phyloP scores from a whole-genome alignment of 176 grass and related monocot genomes.

The Stipa capillata region DNA sequence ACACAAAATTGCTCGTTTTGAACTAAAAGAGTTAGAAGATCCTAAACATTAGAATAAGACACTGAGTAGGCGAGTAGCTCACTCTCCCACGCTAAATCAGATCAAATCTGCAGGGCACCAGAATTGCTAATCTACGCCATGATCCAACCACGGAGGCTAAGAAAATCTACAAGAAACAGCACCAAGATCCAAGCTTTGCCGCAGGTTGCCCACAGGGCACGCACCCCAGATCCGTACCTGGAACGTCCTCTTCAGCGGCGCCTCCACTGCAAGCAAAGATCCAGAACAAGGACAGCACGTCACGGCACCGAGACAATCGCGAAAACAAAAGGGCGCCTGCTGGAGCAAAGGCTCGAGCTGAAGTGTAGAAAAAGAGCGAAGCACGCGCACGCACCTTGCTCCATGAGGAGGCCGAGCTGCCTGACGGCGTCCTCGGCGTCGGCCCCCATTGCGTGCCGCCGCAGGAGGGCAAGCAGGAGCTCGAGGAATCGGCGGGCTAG shows the following conservation, averaged over 20 bases:
- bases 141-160: not conserved
- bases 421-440: slow-evolving; percentile 67
- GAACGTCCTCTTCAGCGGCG: slow-evolving; percentile 66
- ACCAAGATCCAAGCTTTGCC: slow-evolving; percentile 41
- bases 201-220: not conserved
- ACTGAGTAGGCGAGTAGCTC: not conserved
- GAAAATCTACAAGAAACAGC: slow-evolving; percentile 1
- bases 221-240: slow-evolving; percentile 54
- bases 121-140: not conserved
- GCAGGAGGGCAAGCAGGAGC: not conserved
- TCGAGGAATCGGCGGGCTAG: not conserved
- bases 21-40: not conserved
- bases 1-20: not conserved
- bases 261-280: slow-evolving; percentile 66
- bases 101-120: slow-evolving; percentile 14
- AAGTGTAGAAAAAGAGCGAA: not conserved
- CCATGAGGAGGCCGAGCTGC: slow-evolving; percentile 74
- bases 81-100: slow-evolving; percentile 3
- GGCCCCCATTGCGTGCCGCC: slow-evolving; percentile 49
- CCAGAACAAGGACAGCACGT: slow-evolving; percentile 4
- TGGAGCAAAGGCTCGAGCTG: not conserved
- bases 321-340: too few species aligned
- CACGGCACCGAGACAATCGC: not conserved
- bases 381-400: slow-evolving; percentile 35
- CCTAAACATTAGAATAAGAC: not conserved